These are phyloP conservation scores for Naganishia cerealis DNA, from an alignment of 1,284 basidiomycete genomes.

Conservation along the genomic window DNA sequence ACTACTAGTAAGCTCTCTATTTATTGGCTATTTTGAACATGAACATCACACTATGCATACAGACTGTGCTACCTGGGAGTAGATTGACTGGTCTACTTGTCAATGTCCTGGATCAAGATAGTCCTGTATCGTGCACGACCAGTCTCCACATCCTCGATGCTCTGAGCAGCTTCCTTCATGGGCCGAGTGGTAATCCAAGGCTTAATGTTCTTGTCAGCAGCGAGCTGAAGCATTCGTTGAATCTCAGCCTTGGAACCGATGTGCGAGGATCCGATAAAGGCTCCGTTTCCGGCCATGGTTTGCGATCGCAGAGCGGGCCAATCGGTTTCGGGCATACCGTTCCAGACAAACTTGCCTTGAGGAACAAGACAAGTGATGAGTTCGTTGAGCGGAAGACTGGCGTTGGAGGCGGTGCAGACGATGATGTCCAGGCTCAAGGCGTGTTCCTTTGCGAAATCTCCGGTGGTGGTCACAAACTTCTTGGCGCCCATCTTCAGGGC, in stretches of 20 bases:
- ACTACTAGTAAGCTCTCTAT: neutral
- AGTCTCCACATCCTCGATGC: slow-evolving; percentile 60
- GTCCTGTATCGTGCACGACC: slow-evolving; percentile 62
- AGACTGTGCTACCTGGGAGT: neutral
- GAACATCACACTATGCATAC: neutral
- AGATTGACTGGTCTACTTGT: slow-evolving; percentile 11
- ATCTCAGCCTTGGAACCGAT: slow-evolving; percentile 68
- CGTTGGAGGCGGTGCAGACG: slow-evolving; percentile 59
- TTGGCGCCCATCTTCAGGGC: slow-evolving; percentile 64
- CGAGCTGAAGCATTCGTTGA: slow-evolving; percentile 63
- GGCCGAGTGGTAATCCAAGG: slow-evolving; percentile 60
- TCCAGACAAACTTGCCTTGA: slow-evolving; percentile 61
- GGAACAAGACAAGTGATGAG: slow-evolving; percentile 60
- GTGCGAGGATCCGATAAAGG: slow-evolving; percentile 52
- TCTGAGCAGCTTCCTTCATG: slow-evolving; percentile 63
- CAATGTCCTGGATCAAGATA: slow-evolving; percentile 56
- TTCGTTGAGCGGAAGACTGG: slow-evolving; percentile 55
- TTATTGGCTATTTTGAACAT: neutral
- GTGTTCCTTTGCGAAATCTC: slow-evolving; percentile 58
- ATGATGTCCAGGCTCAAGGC: slow-evolving; percentile 63
- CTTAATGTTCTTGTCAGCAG: slow-evolving; percentile 60
- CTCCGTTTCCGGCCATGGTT: slow-evolving; percentile 35
- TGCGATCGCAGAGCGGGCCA: slow-evolving; percentile 43
- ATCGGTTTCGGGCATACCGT: slow-evolving; percentile 58
- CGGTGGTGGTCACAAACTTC: slow-evolving; percentile 58